phyloP scores from a whole-genome alignment of 148 eudicot genomes.

The Amaranthus cruentus region DNA sequence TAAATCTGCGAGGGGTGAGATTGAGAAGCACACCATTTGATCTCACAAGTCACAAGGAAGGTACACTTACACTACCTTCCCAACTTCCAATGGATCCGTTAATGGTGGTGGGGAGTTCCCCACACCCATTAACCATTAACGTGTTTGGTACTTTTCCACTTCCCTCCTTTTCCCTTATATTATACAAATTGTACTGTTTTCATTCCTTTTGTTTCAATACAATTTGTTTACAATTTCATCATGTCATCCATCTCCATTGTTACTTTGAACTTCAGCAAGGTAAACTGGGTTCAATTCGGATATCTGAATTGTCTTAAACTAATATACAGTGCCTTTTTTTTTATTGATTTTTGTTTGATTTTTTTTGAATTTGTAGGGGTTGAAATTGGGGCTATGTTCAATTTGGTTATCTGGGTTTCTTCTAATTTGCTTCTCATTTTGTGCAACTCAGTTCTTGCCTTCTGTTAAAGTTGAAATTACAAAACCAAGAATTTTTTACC shows the following conservation, averaged over 20 bases:
- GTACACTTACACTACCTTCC: neutral
- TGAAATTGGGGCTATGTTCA: conserved; percentile 51
- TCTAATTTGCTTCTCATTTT: conserved; percentile 61
- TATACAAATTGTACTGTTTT: neutral
- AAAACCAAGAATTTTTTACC: conserved; percentile 20
- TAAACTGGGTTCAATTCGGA: conserved; percentile 8
- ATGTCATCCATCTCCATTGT: conserved; percentile 22
- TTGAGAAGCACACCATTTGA: neutral
- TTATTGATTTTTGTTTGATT: neutral
- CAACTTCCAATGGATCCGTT: conserved; percentile 17
- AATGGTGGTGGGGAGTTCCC: neutral
- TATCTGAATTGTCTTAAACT: neutral
- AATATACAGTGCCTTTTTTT: neutral
- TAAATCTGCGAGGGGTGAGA: neutral
- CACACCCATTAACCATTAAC: neutral
- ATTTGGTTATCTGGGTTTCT: conserved; percentile 73
- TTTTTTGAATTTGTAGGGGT: conserved; percentile 38
- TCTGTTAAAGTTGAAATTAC: conserved; percentile 36
- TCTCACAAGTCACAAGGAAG: conserved; percentile 18
- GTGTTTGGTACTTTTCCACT: conserved; percentile 27
- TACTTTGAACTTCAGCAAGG: conserved; percentile 29
- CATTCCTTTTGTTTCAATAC: neutral
- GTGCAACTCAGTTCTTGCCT: conserved; percentile 49
- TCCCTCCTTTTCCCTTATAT: conserved; percentile 7
- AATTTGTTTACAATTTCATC: neutral